Evolutionary conservation across 192 early-diverging fungal genomes (phyloP).

Genomic region (Chytriomyces sp.): DNA sequence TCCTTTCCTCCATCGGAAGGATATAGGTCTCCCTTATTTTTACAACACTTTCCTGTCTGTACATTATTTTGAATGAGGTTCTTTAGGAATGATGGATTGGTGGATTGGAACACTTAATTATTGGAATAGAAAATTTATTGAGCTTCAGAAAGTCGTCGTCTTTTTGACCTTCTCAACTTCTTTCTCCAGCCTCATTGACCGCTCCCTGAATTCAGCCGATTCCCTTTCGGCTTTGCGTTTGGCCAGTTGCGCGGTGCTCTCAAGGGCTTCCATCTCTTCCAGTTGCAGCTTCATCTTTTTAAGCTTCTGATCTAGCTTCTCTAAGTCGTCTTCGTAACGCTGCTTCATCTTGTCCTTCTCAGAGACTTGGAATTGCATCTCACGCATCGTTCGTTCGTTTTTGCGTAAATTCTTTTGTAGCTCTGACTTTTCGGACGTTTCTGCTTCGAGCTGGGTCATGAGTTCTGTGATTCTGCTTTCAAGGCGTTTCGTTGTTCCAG

Average conservation of each 20-base stretch:
- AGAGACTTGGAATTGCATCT: conserved; percentile 82
- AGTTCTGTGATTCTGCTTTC: conserved; percentile 68
- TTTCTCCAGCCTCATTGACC: conserved; percentile 55
- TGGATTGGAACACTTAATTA: no score
- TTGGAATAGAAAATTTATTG: no score
- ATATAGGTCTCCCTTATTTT: no score
- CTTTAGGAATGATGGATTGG: no score
- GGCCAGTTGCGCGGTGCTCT: conserved; percentile 62
- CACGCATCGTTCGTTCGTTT: conserved; percentile 75
- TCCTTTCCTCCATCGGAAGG: no score
- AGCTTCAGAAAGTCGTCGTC: not conserved
- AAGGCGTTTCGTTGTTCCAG: conserved; percentile 56
- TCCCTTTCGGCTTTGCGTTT: conserved; percentile 76
- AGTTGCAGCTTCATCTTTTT: conserved; percentile 63
- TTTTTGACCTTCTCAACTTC: conserved; percentile 52
- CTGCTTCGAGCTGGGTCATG: conserved; percentile 56
- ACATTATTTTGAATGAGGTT: no score
- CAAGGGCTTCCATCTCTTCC: conserved; percentile 68
- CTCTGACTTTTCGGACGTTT: conserved; percentile 69
- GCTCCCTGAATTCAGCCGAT: conserved; percentile 60
- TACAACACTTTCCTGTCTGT: no score
- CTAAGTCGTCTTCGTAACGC: conserved; percentile 67
- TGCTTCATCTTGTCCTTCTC: conserved; percentile 77
- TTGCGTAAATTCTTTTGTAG: conserved; percentile 60
- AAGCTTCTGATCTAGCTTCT: conserved; percentile 70